Evolutionary conservation across 2,329 filamentous ascomycete species (phyloP), one percentile per base, ranked within the genome.

Genomic region (Penicillium janthinellum): DNA sequence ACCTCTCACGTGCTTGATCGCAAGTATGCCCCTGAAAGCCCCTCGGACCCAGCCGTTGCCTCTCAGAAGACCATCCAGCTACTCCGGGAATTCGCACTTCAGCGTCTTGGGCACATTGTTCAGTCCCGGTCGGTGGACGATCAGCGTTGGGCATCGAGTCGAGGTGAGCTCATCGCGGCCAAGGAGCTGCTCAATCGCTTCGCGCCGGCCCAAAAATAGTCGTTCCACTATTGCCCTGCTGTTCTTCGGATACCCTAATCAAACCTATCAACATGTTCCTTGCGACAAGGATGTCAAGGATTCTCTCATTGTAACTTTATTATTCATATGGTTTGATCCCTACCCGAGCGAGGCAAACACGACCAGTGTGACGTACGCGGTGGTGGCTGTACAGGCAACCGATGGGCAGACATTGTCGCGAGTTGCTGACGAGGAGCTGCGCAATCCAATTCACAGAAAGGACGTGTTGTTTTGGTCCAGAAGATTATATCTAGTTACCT

Each of bases 111-210:
- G 35, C 66, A 72, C 8, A 76, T 79, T 58, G 66, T 80, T 35
- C 68, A 75, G 63, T 66, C 68, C 49, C 71, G 75, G 41, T 70
- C 71, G 38, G 62, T 67, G 17, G 64, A 71, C 57, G 64, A 67
- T 59, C 65, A 68, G 54, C 67, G 68, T 61, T 71, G 69, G 60
- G 73, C 71, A 58, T 69, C 67, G 31, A 71, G 69, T 41, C 72
- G 75, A 64, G 71, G 73, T 44, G 78, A 79, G 62, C 64, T 81
- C 5, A 74, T 76, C 60, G 77, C 78, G 17, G 75, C 75, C 25
- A 74, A 78, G 63, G 75, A 76, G 55, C 63, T 81, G 56, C 66
- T 81, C 54, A 70, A 73, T 69, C 70, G 64, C 37, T 64, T 66
- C 49, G 53, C 58, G 49, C 47, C 48, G 47, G 42, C 49, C 6